Evolutionary conservation across 169 alveolate species (phyloP), one percentile per base, ranked within the genome.

Genomic region (Eimeria maxima): DNA sequence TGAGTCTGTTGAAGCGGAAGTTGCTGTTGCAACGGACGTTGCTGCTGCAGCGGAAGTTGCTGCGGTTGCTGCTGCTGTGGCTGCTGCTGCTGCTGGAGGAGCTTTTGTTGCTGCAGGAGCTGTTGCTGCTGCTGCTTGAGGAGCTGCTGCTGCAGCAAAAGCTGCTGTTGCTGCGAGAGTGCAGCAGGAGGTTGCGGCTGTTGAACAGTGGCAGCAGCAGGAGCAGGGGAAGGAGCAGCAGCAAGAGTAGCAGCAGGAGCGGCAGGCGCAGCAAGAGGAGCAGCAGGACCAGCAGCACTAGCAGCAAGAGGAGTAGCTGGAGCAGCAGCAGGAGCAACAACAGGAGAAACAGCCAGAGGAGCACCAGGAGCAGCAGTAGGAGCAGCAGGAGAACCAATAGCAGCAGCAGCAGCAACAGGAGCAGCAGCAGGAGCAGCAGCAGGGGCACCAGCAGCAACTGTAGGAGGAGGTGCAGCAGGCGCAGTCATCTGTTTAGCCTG

Each of bases 201-300:
- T n/a, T n/a, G n/a, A 65, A 16, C 74, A 65, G 33, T n/a, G 18
- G 74, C 74, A 65, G 74, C 74, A 65, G 74, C 74, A 65, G 74
- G 29, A 65, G 74, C 74, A 65, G 74, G 42, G 18, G 24, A 10
- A n/a, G 24, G 29, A n/a, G n/a, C 74, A n/a, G 42, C 33, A n/a
- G 33, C 74, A 6, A n/a, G 42, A 6, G 74, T 5, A 65, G 33
- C 8, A n/a, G 33, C 74, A 65, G 29, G 29, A 65, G 74, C 74
- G 24, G 4, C 29, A 65, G 74, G 29, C 7, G 74, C 74, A 10
- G 18, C 29, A n/a, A 16, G 18, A n/a, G 74, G 29, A 10, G 74
- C 8, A 65, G 74, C 74, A 65, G 74, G 11, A 65, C 29, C 74
- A 65, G 24, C 74, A 65, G 74, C 74, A 65, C 29, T n/a, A 65